Evolutionary conservation across 345 rosid species (phyloP).

Genomic region (Pistacia vera): DNA sequence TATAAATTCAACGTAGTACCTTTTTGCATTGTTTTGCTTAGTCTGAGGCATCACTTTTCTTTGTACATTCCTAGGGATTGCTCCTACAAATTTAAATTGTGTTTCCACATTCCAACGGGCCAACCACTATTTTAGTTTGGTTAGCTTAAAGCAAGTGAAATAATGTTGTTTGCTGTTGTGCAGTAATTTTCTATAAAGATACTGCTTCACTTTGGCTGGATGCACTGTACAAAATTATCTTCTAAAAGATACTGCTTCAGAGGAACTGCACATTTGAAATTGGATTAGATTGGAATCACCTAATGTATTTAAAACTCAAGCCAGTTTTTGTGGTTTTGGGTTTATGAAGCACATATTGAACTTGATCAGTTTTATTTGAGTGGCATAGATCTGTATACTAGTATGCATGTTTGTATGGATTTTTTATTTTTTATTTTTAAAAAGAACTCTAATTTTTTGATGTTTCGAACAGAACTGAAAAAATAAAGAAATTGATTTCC

Average conservation of each 20-base stretch:
- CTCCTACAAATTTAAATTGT: not conserved
- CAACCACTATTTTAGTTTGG: not conserved
- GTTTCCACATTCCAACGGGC: slow-evolving; percentile 2
- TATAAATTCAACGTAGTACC: not conserved
- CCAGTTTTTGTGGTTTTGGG: not conserved
- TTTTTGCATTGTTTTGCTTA: not conserved
- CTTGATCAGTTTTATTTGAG: not conserved
- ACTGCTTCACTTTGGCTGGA: not conserved
- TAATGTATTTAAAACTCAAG: not conserved
- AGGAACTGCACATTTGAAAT: not conserved
- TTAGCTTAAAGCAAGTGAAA: not conserved
- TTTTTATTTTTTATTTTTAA: not conserved
- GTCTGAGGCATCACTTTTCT: not conserved
- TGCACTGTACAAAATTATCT: not conserved
- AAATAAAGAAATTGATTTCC: slow-evolving; percentile 4
- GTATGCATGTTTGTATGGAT: not conserved
- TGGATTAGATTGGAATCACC: not conserved
- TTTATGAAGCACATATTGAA: not conserved
- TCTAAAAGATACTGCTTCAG: not conserved
- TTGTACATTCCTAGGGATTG: not conserved
- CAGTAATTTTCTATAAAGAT: not conserved
- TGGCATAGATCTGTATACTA: not conserved
- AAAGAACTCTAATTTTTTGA: not conserved
- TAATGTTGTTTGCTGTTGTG: not conserved
- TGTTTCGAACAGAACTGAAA: not conserved